phyloP scores from a whole-genome alignment of 2,329 filamentous ascomycete genomes.

The Teratosphaeria destructans region DNA sequence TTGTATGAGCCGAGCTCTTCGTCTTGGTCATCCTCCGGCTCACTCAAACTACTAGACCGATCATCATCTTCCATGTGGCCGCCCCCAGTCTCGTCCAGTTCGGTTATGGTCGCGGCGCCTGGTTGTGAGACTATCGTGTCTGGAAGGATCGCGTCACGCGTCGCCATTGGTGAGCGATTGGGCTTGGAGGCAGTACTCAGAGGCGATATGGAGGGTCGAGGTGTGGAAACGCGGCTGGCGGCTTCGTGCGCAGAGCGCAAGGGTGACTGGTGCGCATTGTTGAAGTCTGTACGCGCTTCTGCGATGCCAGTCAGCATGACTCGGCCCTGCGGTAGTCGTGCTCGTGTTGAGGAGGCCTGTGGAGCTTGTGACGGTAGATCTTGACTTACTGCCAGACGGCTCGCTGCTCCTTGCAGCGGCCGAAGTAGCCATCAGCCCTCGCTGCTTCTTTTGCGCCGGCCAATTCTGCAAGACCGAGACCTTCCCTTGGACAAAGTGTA shows the following conservation, averaged over 20 bases:
- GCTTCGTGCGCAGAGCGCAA: conserved; percentile 5
- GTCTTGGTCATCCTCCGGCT: conserved; percentile 67
- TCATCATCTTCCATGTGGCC: conserved; percentile 17
- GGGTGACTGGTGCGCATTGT: conserved; percentile 8
- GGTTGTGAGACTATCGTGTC: neutral
- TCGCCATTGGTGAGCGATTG: conserved; percentile 18
- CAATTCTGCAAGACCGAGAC: neutral
- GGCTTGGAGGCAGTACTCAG: conserved; percentile 20
- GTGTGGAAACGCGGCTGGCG: conserved; percentile 11
- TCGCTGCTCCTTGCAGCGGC: conserved; percentile 17
- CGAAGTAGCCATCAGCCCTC: conserved; percentile 15
- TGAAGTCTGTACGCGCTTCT: conserved; percentile 8
- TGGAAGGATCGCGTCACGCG: conserved; percentile 6
- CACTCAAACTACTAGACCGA: conserved; percentile 83
- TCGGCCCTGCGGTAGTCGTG: neutral
- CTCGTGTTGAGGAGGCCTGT: neutral
- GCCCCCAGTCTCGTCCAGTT: conserved; percentile 1
- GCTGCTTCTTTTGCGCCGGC: conserved; percentile 1
- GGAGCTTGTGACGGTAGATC: neutral
- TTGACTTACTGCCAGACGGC: conserved; percentile 10
- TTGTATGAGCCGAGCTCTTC: conserved; percentile 12
- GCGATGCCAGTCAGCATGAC: neutral
- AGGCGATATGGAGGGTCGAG: conserved; percentile 25
- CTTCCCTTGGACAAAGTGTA: neutral
- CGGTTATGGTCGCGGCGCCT: neutral